These are phyloP conservation scores for Colletotrichum theobromicola DNA, from an alignment of 2,329 filamentous ascomycete species.

Conservation along the genomic window DNA sequence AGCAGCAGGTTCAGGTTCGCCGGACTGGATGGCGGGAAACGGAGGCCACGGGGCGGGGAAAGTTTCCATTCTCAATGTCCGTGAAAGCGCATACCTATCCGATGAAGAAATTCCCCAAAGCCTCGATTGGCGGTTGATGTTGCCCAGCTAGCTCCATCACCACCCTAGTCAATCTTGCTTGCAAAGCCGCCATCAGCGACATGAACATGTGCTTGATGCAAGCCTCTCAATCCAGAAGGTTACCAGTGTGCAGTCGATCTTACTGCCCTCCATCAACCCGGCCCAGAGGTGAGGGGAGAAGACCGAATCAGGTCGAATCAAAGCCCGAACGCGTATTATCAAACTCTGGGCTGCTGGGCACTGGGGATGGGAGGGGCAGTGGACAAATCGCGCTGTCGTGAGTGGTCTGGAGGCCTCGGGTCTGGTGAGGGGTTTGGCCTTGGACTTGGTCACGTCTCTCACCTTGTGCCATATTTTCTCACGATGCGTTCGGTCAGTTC, in stretches of 20 bases:
- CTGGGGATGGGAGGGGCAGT: not conserved
- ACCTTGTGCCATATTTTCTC: not conserved
- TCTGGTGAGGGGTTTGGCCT: not conserved
- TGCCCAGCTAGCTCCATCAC: not conserved
- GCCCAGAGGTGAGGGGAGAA: not conserved
- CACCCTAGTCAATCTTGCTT: not conserved
- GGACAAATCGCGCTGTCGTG: not conserved
- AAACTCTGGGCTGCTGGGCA: conserved; percentile 4
- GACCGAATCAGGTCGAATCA: not conserved
- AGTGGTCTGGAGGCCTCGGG: not conserved
- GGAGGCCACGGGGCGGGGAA: not conserved
- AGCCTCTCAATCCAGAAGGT: not conserved
- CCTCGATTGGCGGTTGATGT: not conserved
- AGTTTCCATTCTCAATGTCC: not conserved
- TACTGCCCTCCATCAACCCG: not conserved
- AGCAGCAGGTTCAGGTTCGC: not conserved
- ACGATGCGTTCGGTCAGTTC: not conserved
- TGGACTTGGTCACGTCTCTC: not conserved
- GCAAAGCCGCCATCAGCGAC: not conserved
- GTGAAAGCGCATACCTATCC: not conserved
- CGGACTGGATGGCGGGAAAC: not conserved
- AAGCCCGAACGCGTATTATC: not conserved
- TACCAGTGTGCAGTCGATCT: not conserved
- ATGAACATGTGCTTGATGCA: conserved; percentile 11
- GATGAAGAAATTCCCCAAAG: not conserved